A percentile compares a stretch with the other conserved stretches of the same genome.
Evolutionary conservation across 2,329 filamentous ascomycete genomes (phyloP).

Genomic region (Aphanocladium album): DNA sequence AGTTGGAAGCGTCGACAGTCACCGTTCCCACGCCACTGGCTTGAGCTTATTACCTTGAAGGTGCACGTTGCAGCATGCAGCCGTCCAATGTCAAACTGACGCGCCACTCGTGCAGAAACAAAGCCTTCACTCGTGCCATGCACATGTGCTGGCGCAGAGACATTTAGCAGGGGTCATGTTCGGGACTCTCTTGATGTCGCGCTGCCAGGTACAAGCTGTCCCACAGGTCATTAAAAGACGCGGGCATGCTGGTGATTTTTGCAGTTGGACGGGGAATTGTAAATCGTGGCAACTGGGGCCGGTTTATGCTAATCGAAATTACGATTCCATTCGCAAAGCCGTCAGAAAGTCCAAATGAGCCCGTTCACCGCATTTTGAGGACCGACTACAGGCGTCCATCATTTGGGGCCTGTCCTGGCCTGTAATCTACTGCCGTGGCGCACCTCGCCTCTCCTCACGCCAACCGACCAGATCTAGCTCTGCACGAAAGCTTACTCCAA

Average conservation of each 20-base stretch:
- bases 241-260: background rate
- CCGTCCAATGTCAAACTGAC: no score
- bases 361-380: slow-evolving; percentile 4
- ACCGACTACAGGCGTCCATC: background rate
- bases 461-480: background rate
- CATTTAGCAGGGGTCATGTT: background rate
- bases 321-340: background rate
- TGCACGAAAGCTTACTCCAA: background rate
- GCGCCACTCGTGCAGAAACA: background rate
- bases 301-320: background rate
- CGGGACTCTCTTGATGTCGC: background rate
- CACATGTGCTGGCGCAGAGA: background rate
- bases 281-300: background rate
- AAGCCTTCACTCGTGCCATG: background rate
- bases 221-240: background rate
- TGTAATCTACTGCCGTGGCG: background rate
- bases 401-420: background rate
- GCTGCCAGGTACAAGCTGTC: background rate
- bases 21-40: no score
- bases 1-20: background rate
- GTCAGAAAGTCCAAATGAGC: background rate
- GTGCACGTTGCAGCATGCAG: background rate
- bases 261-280: background rate
- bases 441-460: background rate
- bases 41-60: background rate